Base-by-base conservation (phyloP, 345 rosid species). In the Brassica nigra region DNA sequence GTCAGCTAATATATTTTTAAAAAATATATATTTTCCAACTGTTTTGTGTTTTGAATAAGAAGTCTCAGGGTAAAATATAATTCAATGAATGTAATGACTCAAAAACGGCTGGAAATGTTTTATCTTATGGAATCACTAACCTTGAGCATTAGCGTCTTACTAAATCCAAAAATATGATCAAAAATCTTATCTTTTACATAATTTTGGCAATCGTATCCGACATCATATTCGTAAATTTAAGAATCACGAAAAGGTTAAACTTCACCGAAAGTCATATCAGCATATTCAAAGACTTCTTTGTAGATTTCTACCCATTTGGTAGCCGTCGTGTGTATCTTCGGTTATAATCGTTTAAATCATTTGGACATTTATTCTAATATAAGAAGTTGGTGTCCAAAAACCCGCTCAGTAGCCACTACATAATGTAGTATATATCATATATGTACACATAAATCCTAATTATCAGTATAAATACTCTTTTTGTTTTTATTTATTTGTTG, bases 141-240 rank as follows among this genome's bases (percentile, higher is more conserved):
- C 68, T 68, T 28, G 31, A 61, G 68, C 15, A 39, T 18, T 11
- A 73, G 47, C 5, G 18, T 33, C n/a, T 44, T 73, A 73, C 10
- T 61, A 68, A 61, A 80, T 62, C 39, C 6, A 74, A 5, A 4
- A 68, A 37, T 29, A 68, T 69, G 30, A 68, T 80, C 59, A 62
- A 62, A 33, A 68, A 37, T 30, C 76, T 74, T 74, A 74, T 80
- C 79, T 74, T 28, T 28, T 36, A 8, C 66, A 80, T 74, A 63
- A 62, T 74, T 37, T 74, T n/a, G n/a, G 65, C 3, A 23, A 64
- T 64, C 57, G 5, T 77, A 78, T 78, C 66, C 36, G 76, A 29
- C 36, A 31, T 71, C 44, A 3, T 79, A 62, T 70, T 74, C 66
- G 33, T 36, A 36, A 62, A 33, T 68, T 68, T 62, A 54, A 64